Evolutionary conservation across 352 stramenopile genomes (phyloP), one percentile per base, ranked within the genome.

Genomic region (Phytophthora litchii): DNA sequence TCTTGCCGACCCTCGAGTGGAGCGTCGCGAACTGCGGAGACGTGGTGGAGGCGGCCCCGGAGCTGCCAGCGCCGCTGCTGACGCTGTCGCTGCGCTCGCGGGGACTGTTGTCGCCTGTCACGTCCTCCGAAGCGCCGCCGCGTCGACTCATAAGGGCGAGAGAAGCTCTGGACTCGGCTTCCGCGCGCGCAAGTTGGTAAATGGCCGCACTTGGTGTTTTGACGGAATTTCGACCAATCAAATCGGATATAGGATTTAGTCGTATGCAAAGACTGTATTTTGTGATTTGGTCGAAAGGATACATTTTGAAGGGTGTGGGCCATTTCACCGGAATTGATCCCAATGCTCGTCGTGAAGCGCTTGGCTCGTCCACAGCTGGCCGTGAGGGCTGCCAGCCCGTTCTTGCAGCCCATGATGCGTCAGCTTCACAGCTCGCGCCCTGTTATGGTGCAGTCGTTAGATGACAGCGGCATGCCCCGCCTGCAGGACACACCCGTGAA

Each of bases 1-100:
- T 70, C 74, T 88, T 91, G 7, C 87, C 87, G 11, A 96, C 83
- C 20, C 87, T 77, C 19, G 83, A 92, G 37, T 80, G 84, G 11
- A 93, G 67, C n/a, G 84, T 17, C n/a, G 80, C 55, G 55, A 91
- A 93, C 58, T 89, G 84, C 12, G 63, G 63, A 32, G 57, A 49
- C 21, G 52, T 8, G 12, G 40, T 36, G 0, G 44, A 17, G 3
- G 38, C 51, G 13, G 49, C 38, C 3, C 21, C 38, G 9, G 21
- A 36, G 38, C 46, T 69, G 25, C 37, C 55, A n/a, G 46, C 11
- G 31, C 34, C 35, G 31, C 67, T 76, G 42, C 54, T 64, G 34
- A 17, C 20, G 46, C 67, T 76, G 47, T 62, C 38, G 31, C 63
- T 76, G 41, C 67, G 67, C 42, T 76, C 67, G 10, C 67, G 42